phyloP scores from a whole-genome alignment of 2,329 filamentous ascomycete genomes.

The Ceratocystis ficicola region DNA sequence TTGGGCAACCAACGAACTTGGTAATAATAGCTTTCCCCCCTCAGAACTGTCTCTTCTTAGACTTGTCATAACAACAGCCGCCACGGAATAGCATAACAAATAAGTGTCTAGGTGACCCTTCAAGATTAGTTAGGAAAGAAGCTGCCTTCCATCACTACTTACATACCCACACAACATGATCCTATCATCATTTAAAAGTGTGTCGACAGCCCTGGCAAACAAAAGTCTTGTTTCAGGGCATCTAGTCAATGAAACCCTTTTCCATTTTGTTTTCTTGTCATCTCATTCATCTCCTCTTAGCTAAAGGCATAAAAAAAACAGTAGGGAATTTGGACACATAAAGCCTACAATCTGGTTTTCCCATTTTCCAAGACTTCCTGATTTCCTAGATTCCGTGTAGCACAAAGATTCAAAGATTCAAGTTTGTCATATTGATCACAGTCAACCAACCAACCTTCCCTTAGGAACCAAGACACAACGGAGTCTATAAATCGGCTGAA shows the following conservation, averaged over 20 bases:
- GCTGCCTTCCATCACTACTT: background rate
- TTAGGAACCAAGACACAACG: background rate
- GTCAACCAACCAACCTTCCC: background rate
- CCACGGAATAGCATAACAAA: too few relatives aligned
- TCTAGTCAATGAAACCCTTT: background rate
- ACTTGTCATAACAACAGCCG: too few relatives aligned
- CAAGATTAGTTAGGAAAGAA: too few relatives aligned
- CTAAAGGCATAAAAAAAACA: background rate
- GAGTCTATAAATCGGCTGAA: background rate
- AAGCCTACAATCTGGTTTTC: background rate
- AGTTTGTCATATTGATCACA: background rate
- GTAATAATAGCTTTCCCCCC: too few relatives aligned
- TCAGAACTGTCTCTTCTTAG: too few relatives aligned
- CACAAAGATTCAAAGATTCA: background rate
- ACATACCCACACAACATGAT: background rate
- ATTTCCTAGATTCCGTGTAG: background rate
- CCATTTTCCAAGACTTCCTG: background rate
- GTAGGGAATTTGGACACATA: background rate
- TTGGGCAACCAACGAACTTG: too few relatives aligned
- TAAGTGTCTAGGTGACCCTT: too few relatives aligned
- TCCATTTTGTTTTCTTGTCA: background rate
- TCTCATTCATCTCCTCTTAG: background rate
- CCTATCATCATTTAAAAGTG: slow-evolving; percentile 5
- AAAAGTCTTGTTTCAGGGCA: background rate
- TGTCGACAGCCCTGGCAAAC: background rate